Evolutionary conservation across 1,284 basidiomycete species (phyloP).

Genomic region (Kwoniella shivajii): DNA sequence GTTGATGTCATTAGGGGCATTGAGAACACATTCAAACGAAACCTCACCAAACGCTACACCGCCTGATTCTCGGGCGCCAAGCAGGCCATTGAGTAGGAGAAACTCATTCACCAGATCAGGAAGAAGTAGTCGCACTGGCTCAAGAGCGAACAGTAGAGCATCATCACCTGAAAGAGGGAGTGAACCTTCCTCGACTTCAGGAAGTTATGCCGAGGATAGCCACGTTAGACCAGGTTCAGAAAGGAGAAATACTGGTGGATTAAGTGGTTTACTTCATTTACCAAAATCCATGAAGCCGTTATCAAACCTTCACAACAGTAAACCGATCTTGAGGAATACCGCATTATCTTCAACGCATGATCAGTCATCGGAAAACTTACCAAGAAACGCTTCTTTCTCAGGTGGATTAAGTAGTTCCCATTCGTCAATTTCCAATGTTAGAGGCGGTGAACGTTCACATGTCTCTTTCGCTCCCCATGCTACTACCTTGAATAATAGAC

Average conservation of each 20-base stretch:
- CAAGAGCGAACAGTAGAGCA: slow-evolving; percentile 58
- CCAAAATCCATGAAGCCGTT: slow-evolving; percentile 26
- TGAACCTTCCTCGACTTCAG: slow-evolving; percentile 8
- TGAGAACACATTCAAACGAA: slow-evolving; percentile 34
- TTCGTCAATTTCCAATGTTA: background rate
- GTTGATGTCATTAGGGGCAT: slow-evolving; percentile 63
- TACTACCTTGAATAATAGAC: slow-evolving; percentile 3
- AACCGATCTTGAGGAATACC: slow-evolving; percentile 23
- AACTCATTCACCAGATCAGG: slow-evolving; percentile 42
- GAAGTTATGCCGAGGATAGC: slow-evolving; percentile 17
- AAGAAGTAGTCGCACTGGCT: slow-evolving; percentile 40
- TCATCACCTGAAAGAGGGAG: slow-evolving; percentile 51
- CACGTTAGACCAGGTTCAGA: slow-evolving; percentile 15
- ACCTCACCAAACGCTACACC: slow-evolving; percentile 48
- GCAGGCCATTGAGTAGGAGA: slow-evolving; percentile 45
- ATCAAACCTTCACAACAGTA: slow-evolving; percentile 12
- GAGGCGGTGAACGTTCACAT: slow-evolving; percentile 3
- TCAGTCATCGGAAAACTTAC: slow-evolving; percentile 1
- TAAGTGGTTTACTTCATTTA: slow-evolving; percentile 27
- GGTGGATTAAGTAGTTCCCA: slow-evolving; percentile 4
- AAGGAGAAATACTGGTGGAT: slow-evolving; percentile 16
- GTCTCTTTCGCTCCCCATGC: slow-evolving; percentile 24
- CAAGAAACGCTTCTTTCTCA: slow-evolving; percentile 22
- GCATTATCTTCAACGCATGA: background rate
- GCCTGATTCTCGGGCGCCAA: slow-evolving; percentile 44